Evolutionary conservation across 257 asterid species (phyloP), one percentile per base, ranked within the genome.

Genomic region (Linderniella brevidens): DNA sequence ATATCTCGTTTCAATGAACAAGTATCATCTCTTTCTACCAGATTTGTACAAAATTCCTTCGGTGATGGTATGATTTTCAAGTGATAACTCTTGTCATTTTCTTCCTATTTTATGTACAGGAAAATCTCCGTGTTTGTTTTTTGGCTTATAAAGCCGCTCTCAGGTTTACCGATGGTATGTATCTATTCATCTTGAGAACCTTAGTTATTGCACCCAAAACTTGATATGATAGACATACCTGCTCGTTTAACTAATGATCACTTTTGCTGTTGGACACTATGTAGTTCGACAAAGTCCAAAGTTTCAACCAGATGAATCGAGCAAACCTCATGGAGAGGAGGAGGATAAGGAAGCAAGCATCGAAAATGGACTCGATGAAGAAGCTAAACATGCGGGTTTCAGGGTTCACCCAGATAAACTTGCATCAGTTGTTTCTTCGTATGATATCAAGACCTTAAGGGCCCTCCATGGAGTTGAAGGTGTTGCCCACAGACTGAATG

Each of bases 81-180:
- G 6, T 25, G 32, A 3, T 6, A 25, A 25, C 4, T 25, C 6
- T 25, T 3, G 3, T 25, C 32, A 25, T 53, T 52, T 29, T 18
- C 59, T 58, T 52, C 19, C 12, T 13, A 46, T 47, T n/a, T 58
- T 32, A 8, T 60, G 65, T 61, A 46, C 92, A 88, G 95, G 94
- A 80, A 58, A 78, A 61, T 18, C 67, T 88, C 46, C 92, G 93
- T 52, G 65, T 78, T 56, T 77, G 70, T 51, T 72, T 88, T 50
- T 56, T 76, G 68, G 70, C 95, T 57, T 82, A 61, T 38, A 68
- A 63, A 56, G 98, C 95, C 42, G 98, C 98, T 41, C 84, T 85
- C 73, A 81, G 69, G 69, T 85, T 90, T 60, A 64, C 77, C 16
- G 69, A 81, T 11, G 98, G 96, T 90, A 73, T 41, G 48, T 53